Conservation (phyloP, 2,329 filamentous ascomycete genomes). For the Parastagonospora nodorum region DNA sequence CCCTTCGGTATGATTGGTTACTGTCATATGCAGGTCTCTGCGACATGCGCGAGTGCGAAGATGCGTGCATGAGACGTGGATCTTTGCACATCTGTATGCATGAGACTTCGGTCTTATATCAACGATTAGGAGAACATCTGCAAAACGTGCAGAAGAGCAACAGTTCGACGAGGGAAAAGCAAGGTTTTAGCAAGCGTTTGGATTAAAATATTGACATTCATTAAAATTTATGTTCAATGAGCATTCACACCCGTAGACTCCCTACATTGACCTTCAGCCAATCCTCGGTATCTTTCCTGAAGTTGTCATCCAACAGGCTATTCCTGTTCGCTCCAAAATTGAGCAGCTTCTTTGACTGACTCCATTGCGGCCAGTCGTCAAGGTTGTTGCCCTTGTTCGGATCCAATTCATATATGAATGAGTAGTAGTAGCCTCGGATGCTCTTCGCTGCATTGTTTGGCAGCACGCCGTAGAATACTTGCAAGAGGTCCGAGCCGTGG, state of each 20-base stretch:
- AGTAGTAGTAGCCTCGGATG: slow-evolving; percentile 72
- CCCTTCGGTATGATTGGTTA: no score
- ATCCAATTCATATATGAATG: slow-evolving; percentile 72
- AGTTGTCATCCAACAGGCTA: slow-evolving; percentile 54
- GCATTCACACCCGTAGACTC: slow-evolving; percentile 13
- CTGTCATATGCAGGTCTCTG: no score
- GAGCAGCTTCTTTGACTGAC: slow-evolving; percentile 55
- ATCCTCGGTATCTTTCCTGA: slow-evolving; percentile 52
- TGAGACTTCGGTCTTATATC: no score
- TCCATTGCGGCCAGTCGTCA: slow-evolving; percentile 62
- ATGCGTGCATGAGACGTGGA: no score
- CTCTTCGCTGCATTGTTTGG: slow-evolving; percentile 65
- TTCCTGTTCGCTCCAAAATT: slow-evolving; percentile 51
- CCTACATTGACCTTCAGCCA: slow-evolving; percentile 44
- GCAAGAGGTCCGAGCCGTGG: slow-evolving; percentile 71
- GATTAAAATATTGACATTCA: not conserved
- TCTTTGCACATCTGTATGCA: no score
- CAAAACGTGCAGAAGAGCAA: no score
- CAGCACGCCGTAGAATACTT: slow-evolving; percentile 69
- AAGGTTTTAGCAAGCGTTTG: no score
- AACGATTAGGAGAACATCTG: no score
- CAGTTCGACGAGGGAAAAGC: no score
- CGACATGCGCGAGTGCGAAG: no score
- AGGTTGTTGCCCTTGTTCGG: slow-evolving; percentile 63
- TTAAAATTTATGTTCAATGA: not conserved